A percentile compares a stretch with the other conserved stretches of the same genome.
Conservation (phyloP, 2,329 filamentous ascomycete genomes). For the Simplicillium sp. region DNA sequence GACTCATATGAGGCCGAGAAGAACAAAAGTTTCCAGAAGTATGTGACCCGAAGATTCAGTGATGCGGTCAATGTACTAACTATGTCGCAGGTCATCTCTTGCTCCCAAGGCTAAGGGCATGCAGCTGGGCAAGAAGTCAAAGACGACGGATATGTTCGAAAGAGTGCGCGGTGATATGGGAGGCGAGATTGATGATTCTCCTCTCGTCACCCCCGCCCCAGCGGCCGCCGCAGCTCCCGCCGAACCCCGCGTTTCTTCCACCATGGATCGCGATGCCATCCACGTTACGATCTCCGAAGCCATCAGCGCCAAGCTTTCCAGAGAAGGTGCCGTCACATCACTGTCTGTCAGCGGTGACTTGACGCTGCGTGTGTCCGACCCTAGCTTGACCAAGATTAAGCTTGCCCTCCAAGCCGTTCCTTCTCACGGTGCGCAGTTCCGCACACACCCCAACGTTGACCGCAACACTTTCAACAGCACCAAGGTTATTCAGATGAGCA, state of each 20-base stretch:
- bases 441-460: constrained; percentile 95
- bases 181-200: constrained; percentile 69
- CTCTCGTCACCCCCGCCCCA: constrained; percentile 54
- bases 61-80: constrained; percentile 2
- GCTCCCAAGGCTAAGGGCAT: constrained; percentile 91
- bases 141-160: constrained; percentile 95
- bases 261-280: constrained; percentile 72
- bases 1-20: constrained; percentile 96
- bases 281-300: constrained; percentile 81
- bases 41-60: constrained; percentile 19
- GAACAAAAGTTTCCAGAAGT: constrained; percentile 84
- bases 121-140: constrained; percentile 98
- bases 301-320: constrained; percentile 81
- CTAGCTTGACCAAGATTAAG: constrained; percentile 84
- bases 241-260: constrained; percentile 51
- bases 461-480: constrained; percentile 74
- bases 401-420: constrained; percentile 68
- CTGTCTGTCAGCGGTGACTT: constrained; percentile 88
- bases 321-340: constrained; percentile 79
- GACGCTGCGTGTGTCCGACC: constrained; percentile 81
- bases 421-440: constrained; percentile 80
- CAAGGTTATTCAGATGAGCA: constrained; percentile 83
- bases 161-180: constrained; percentile 87
- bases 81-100: constrained; percentile 32
- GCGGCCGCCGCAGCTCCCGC: constrained; percentile 40